These are phyloP conservation scores for Gossypium australe DNA, from an alignment of 345 rosid genomes.

Conservation along the genomic window DNA sequence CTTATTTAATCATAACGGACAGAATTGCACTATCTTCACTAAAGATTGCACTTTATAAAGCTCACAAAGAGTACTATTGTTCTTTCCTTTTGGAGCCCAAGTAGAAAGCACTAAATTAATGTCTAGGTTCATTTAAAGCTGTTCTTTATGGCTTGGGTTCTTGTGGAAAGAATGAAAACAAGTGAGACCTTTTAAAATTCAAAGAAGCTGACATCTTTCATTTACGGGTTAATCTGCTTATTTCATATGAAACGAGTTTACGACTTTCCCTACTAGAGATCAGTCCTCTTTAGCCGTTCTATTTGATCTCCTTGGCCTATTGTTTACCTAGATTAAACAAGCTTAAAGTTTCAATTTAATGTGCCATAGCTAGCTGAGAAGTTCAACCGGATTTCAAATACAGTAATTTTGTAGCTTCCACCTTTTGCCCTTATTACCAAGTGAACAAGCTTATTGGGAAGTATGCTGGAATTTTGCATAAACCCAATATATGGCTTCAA, in stretches of 20 bases:
- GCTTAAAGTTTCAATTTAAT: neutral
- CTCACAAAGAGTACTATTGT: neutral
- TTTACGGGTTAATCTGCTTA: neutral
- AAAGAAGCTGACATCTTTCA: neutral
- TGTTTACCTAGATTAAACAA: neutral
- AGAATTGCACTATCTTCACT: neutral
- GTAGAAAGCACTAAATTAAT: neutral
- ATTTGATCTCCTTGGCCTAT: neutral
- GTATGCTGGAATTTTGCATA: neutral
- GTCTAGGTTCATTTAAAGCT: neutral
- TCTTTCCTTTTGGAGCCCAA: slow-evolving; percentile 1
- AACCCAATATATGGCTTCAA: neutral
- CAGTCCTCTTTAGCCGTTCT: neutral
- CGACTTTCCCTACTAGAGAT: neutral
- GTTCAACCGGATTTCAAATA: neutral
- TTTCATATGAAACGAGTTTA: neutral
- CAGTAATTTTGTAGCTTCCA: neutral
- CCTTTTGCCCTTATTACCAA: neutral
- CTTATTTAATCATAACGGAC: neutral
- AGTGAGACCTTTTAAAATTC: neutral
- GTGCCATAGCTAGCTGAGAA: neutral
- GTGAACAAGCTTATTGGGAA: neutral
- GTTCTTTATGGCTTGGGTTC: neutral
- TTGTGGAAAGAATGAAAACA: neutral
- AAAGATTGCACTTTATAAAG: neutral